Percentiles rank a stretch among this genome's conserved stretches.
These are phyloP conservation scores for Aspergillus biplanus DNA, from an alignment of 495 filamentous ascomycete genomes.

Conservation along the genomic window DNA sequence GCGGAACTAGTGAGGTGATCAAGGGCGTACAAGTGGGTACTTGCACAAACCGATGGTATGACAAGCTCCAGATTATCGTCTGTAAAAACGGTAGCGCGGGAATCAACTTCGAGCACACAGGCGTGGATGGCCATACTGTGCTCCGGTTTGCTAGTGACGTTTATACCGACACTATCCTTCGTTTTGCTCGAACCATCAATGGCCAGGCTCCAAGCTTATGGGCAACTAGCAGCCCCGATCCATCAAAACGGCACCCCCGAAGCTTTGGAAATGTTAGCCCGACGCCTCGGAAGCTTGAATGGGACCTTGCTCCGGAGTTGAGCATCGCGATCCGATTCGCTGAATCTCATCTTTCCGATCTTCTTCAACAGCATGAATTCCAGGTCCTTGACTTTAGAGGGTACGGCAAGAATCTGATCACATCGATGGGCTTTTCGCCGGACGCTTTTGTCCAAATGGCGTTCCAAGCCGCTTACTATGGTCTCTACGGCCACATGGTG, in stretches of 20 bases:
- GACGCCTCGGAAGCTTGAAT: conserved; percentile 94
- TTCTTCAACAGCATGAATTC: conserved; percentile 97
- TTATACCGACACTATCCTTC: conserved; percentile 97
- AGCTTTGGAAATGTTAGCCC: conserved; percentile 95
- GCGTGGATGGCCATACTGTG: conserved; percentile 96
- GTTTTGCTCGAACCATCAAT: conserved; percentile 95
- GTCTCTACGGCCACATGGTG: conserved; percentile 90
- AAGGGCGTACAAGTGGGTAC: conserved; percentile 95
- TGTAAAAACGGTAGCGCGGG: conserved; percentile 98
- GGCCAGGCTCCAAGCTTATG: conserved; percentile 90
- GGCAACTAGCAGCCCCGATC: conserved; percentile 89
- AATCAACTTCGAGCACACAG: conserved; percentile 99
- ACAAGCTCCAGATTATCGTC: conserved; percentile 98
- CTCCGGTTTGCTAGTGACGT: conserved; percentile 94
- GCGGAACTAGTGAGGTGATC: conserved; percentile 88
- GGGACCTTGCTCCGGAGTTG: conserved; percentile 95
- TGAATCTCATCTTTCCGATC: conserved; percentile 89
- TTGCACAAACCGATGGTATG: conserved; percentile 98
- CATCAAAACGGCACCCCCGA: conserved; percentile 87
- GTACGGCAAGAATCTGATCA: conserved; percentile 98
- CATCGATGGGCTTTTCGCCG: conserved; percentile 92
- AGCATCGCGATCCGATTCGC: conserved; percentile 91
- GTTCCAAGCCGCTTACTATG: conserved; percentile 98
- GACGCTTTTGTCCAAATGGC: conserved; percentile 99
- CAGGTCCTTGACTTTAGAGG: conserved; percentile 84